phyloP scores from a whole-genome alignment of 2,329 filamentous ascomycete species.

The Aureobasidium subglaciale region DNA sequence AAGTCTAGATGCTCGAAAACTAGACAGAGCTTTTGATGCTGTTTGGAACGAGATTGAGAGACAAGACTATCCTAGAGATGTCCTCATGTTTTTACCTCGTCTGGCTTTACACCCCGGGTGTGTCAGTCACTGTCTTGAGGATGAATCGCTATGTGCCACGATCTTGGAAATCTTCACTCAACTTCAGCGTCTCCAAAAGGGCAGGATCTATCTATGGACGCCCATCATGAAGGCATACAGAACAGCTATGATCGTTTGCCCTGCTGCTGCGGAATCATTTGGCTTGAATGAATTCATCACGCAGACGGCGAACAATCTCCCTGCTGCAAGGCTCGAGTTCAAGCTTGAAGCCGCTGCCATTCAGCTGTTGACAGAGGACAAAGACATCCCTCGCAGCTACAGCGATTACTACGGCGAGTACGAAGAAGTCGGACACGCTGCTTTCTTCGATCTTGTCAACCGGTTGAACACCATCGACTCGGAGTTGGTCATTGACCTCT shows the following conservation, averaged over 20 bases:
- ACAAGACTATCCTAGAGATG: slow-evolving; percentile 38
- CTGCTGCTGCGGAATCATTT: slow-evolving; percentile 27
- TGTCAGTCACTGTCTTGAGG: slow-evolving; percentile 20
- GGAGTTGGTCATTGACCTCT: slow-evolving; percentile 23
- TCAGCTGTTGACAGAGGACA: slow-evolving; percentile 24
- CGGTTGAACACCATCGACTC: slow-evolving; percentile 29
- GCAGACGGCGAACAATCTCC: slow-evolving; percentile 34
- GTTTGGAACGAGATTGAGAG: slow-evolving; percentile 44
- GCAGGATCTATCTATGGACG: slow-evolving; percentile 26
- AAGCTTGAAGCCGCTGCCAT: slow-evolving; percentile 38
- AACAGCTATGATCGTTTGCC: slow-evolving; percentile 20
- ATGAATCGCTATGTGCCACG: not conserved
- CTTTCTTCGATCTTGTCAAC: slow-evolving; percentile 39
- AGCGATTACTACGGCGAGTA: slow-evolving; percentile 38
- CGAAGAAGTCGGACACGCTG: slow-evolving; percentile 38
- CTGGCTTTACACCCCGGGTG: slow-evolving; percentile 32
- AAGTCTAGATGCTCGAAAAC: not conserved
- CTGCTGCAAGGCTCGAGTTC: slow-evolving; percentile 37
- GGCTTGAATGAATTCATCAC: slow-evolving; percentile 35
- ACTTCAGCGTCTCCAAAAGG: slow-evolving; percentile 20
- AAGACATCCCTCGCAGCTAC: slow-evolving; percentile 28
- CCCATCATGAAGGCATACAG: slow-evolving; percentile 24
- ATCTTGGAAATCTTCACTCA: slow-evolving; percentile 13
- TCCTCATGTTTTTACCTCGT: slow-evolving; percentile 31
- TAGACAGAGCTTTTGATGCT: slow-evolving; percentile 23